These are phyloP conservation scores for Mollisiaceae sp. DNA, from an alignment of 2,329 filamentous ascomycete genomes.

Conservation along the genomic window DNA sequence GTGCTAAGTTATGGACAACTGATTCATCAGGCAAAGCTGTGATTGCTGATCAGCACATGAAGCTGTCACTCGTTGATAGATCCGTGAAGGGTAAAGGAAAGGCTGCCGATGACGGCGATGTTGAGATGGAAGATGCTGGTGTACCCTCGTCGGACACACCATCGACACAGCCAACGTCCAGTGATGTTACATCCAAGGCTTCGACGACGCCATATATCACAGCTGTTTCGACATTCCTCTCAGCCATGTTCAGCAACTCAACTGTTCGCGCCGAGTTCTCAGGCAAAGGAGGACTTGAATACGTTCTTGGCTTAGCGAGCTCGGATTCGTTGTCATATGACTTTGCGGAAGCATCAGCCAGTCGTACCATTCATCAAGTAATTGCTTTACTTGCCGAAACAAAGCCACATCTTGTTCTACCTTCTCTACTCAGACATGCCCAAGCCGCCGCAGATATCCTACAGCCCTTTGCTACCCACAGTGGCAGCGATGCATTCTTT, in stretches of 20 bases:
- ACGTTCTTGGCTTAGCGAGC: slow-evolving; percentile 82
- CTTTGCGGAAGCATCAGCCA: slow-evolving; percentile 69
- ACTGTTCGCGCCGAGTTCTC: slow-evolving; percentile 63
- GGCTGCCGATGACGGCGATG: slow-evolving; percentile 51
- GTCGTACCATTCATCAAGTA: slow-evolving; percentile 73
- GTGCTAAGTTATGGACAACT: slow-evolving; percentile 76
- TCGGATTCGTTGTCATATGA: slow-evolving; percentile 80
- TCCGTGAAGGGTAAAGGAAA: slow-evolving; percentile 49
- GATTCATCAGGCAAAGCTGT: slow-evolving; percentile 62
- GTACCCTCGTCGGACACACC: slow-evolving; percentile 22
- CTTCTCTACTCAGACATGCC: slow-evolving; percentile 77
- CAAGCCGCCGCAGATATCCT: slow-evolving; percentile 72
- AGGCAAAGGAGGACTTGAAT: slow-evolving; percentile 79
- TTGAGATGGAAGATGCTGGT: slow-evolving; percentile 68
- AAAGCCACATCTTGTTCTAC: slow-evolving; percentile 80
- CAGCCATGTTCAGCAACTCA: slow-evolving; percentile 41
- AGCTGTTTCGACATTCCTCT: slow-evolving; percentile 77
- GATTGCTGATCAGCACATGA: slow-evolving; percentile 55
- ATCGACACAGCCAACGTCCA: slow-evolving; percentile 25
- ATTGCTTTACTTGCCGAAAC: slow-evolving; percentile 80
- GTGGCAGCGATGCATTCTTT: slow-evolving; percentile 67
- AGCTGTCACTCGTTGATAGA: slow-evolving; percentile 36
- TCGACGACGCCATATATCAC: slow-evolving; percentile 64
- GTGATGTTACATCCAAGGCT: slow-evolving; percentile 31
- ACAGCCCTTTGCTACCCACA: slow-evolving; percentile 63